Evolutionary conservation across 2,329 filamentous ascomycete species (phyloP).

Genomic region (Fusarium sp.): DNA sequence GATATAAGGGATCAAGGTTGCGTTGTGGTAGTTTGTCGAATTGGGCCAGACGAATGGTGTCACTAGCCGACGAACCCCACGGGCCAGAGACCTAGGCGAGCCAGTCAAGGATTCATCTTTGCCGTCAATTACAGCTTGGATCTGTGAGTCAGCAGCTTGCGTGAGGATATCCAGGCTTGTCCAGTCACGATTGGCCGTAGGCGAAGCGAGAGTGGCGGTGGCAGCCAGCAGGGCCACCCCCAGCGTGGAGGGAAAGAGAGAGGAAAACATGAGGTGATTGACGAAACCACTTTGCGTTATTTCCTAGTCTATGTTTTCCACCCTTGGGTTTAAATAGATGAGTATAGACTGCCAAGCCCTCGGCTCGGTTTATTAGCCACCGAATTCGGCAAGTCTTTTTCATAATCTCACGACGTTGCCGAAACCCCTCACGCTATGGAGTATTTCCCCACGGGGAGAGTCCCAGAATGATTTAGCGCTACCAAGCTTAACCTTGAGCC

Average conservation of each 20-base stretch:
- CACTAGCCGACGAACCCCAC: slow-evolving; percentile 15
- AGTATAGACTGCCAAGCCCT: slow-evolving; percentile 16
- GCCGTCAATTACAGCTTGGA: not conserved
- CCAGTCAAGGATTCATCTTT: slow-evolving; percentile 18
- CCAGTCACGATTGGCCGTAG: not conserved
- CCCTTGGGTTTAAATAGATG: not conserved
- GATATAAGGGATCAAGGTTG: slow-evolving; percentile 6
- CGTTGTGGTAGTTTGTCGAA: slow-evolving; percentile 21
- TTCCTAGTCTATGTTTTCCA: not conserved
- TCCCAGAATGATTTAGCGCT: not conserved
- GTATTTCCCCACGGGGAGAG: not conserved
- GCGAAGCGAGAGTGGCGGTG: not conserved
- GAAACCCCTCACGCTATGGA: not conserved
- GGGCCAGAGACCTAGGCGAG: slow-evolving; percentile 11
- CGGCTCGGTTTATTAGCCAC: slow-evolving; percentile 20
- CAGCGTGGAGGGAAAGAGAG: not conserved
- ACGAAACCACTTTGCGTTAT: not conserved
- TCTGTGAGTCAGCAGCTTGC: slow-evolving; percentile 4
- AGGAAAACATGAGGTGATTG: not conserved
- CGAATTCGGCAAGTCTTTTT: slow-evolving; percentile 5
- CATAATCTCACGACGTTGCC: not conserved
- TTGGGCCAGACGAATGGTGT: slow-evolving; percentile 24
- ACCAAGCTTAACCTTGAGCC: no score
- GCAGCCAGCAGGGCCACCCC: not conserved
- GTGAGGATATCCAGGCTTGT: slow-evolving; percentile 19